phyloP scores from a whole-genome alignment of 2,329 filamentous ascomycete species.

The Neobulgaria alba region DNA sequence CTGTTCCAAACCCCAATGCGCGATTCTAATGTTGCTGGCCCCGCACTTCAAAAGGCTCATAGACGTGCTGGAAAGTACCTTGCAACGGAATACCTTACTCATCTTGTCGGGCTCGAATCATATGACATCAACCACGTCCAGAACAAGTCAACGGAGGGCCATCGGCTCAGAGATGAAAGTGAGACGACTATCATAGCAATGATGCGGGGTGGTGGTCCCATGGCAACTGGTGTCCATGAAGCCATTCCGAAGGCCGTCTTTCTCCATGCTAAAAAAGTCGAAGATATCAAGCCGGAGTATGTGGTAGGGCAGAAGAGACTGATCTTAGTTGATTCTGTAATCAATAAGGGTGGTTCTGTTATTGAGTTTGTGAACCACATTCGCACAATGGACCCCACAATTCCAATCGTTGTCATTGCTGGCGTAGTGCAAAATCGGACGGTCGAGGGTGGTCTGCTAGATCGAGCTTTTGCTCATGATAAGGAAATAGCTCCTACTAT shows the following conservation, averaged over 20 bases:
- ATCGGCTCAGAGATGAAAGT: constrained; percentile 38
- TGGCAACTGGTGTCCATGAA: constrained; percentile 49
- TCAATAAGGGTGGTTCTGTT: constrained; percentile 48
- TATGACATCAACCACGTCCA: constrained; percentile 44
- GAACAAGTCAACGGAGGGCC: constrained; percentile 35
- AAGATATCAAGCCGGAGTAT: constrained; percentile 36
- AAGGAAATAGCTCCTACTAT: constrained; percentile 31
- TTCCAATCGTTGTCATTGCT: constrained; percentile 45
- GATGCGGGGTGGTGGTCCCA: constrained; percentile 56
- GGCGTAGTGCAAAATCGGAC: constrained; percentile 42
- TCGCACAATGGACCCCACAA: constrained; percentile 29
- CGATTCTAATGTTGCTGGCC: constrained; percentile 38
- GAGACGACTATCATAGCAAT: constrained; percentile 46
- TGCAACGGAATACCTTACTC: constrained; percentile 38
- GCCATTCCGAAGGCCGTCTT: constrained; percentile 44
- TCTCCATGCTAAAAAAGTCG: constrained; percentile 34
- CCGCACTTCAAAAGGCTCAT: constrained; percentile 41
- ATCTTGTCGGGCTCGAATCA: constrained; percentile 41
- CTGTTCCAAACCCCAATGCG: constrained; percentile 46
- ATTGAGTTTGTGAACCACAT: constrained; percentile 40
- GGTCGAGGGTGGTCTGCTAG: constrained; percentile 19
- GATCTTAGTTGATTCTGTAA: constrained; percentile 50
- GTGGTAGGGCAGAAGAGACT: constrained; percentile 34
- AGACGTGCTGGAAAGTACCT: constrained; percentile 43
- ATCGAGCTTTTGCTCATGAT: constrained; percentile 1